Conservation (phyloP, 2,329 filamentous ascomycete genomes). For the Diaporthe sp. region DNA sequence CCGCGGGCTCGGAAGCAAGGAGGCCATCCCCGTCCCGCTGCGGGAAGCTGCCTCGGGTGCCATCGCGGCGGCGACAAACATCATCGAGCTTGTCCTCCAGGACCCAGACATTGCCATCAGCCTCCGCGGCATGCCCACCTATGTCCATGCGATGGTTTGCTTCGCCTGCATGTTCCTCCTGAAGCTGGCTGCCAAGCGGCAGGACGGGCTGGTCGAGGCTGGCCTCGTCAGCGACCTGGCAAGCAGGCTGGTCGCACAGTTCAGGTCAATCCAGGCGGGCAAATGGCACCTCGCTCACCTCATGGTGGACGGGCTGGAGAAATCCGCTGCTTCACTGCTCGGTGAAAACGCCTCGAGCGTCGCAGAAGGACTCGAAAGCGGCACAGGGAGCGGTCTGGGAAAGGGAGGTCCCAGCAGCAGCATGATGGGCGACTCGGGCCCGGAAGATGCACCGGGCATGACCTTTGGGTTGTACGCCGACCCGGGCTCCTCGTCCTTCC, state of each 20-base stretch:
- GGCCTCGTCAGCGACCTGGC: slow-evolving; percentile 55
- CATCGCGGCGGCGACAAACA: slow-evolving; percentile 52
- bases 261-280: slow-evolving; percentile 57
- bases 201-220: slow-evolving; percentile 54
- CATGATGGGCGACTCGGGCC: slow-evolving; percentile 16
- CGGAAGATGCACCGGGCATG: slow-evolving; percentile 6
- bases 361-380: background rate
- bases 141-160: slow-evolving; percentile 66
- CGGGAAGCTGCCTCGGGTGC: slow-evolving; percentile 40
- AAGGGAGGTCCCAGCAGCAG: background rate
- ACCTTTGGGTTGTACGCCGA: slow-evolving; percentile 10
- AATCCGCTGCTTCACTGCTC: slow-evolving; percentile 1
- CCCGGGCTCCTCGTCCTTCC: slow-evolving; percentile 3
- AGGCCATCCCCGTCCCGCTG: slow-evolving; percentile 37
- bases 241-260: slow-evolving; percentile 54
- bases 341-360: background rate
- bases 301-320: slow-evolving; percentile 62
- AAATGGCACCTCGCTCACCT: slow-evolving; percentile 62
- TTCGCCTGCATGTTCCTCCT: slow-evolving; percentile 67
- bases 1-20: slow-evolving; percentile 44
- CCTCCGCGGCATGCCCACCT: slow-evolving; percentile 61
- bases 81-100: slow-evolving; percentile 54
- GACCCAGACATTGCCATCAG: slow-evolving; percentile 53
- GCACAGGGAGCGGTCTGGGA: background rate
- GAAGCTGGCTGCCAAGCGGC: slow-evolving; percentile 59